A percentile compares a stretch with the other conserved stretches of the same genome.
phyloP scores from a whole-genome alignment of 208 protist species.

The Trypanosoma congolense region DNA sequence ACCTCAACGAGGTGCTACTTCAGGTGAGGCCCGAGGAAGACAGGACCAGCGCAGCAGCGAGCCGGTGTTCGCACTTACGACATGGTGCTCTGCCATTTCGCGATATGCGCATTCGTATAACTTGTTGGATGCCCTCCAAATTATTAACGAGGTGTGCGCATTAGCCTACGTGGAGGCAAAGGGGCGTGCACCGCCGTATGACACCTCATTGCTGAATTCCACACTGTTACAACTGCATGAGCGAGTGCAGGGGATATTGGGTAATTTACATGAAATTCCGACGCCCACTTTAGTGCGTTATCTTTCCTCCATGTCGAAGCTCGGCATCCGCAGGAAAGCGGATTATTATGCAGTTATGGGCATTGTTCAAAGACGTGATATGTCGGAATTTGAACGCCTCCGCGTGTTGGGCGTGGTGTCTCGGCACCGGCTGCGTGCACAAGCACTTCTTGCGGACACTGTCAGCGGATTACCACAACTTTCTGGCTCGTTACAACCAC shows the following conservation, averaged over 20 bases:
- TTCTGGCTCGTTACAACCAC: conserved; percentile 15
- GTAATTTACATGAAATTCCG: conserved; percentile 12
- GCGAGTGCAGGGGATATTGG: conserved; percentile 10
- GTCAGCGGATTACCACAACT: conserved; percentile 31
- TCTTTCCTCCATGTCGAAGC: conserved; percentile 47
- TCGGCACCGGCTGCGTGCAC: conserved; percentile 41
- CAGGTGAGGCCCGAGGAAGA: neutral
- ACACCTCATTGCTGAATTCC: neutral
- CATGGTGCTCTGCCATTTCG: conserved; percentile 13
- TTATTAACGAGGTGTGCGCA: conserved; percentile 44
- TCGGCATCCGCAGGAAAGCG: conserved; percentile 30
- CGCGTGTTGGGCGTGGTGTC: conserved; percentile 46
- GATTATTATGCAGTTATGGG: conserved; percentile 39
- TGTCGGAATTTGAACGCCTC: conserved; percentile 42
- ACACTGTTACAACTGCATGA: conserved; percentile 12
- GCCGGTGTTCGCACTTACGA: neutral
- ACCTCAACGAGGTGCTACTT: neutral
- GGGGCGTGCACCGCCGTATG: conserved; percentile 8
- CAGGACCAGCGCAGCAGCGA: neutral
- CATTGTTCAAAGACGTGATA: conserved; percentile 23
- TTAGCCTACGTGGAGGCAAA: conserved; percentile 18
- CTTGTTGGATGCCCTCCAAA: conserved; percentile 32
- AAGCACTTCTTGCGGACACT: conserved; percentile 22
- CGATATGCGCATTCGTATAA: conserved; percentile 16
- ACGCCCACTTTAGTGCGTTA: conserved; percentile 49